phyloP scores from a whole-genome alignment of 1,284 basidiomycete genomes.

The Leccinum fallax region DNA sequence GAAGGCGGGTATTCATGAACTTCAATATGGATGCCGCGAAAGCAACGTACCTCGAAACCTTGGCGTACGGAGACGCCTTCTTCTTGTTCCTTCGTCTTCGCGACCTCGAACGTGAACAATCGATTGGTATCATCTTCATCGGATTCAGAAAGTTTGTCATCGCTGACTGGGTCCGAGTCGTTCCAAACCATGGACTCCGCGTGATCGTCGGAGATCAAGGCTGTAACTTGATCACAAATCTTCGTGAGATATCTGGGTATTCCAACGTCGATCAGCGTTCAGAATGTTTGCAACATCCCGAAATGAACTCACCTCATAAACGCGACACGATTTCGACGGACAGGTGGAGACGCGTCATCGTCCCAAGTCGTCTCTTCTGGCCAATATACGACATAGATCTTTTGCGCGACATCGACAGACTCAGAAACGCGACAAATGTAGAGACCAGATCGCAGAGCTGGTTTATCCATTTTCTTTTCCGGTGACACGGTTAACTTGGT shows the following conservation, averaged over 20 bases:
- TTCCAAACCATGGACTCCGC: conserved; percentile 46
- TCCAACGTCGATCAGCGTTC: background rate
- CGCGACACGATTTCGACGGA: conserved; percentile 54
- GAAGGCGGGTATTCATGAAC: background rate
- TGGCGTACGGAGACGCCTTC: conserved; percentile 45
- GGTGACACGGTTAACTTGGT: conserved; percentile 14
- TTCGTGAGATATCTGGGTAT: conserved; percentile 53
- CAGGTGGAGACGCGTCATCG: conserved; percentile 48
- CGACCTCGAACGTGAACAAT: conserved; percentile 57
- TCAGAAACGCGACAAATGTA: conserved; percentile 40
- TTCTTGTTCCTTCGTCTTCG: conserved; percentile 59
- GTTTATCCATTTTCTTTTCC: conserved; percentile 20
- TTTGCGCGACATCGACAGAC: conserved; percentile 12
- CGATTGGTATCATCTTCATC: conserved; percentile 47
- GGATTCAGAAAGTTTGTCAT: conserved; percentile 30
- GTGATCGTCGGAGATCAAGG: conserved; percentile 51
- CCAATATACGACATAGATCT: conserved; percentile 58
- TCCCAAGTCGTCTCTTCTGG: conserved; percentile 64
- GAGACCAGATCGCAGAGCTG: conserved; percentile 50
- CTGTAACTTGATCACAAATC: conserved; percentile 52
- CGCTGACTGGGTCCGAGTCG: conserved; percentile 34
- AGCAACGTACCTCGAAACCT: conserved; percentile 43
- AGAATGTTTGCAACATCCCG: background rate
- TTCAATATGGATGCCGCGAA: background rate
- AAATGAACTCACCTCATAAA: conserved; percentile 53